Base-by-base conservation (phyloP, 2,329 filamentous ascomycete species). In the Aspergillus fijiensis region DNA sequence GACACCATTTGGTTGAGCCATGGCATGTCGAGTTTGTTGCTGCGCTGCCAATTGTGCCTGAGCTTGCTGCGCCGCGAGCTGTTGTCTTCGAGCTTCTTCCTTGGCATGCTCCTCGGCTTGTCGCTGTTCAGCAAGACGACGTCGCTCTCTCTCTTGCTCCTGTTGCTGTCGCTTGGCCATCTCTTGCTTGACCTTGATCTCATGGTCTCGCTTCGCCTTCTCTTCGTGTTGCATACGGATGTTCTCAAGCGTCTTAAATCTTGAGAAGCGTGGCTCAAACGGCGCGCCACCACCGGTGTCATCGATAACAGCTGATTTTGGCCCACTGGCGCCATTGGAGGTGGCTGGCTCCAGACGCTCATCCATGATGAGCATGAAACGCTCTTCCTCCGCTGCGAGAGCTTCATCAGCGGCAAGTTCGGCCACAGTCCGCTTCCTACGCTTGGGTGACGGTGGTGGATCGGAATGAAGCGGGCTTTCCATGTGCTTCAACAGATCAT, bases 371-470 rank as follows among this genome's bases (percentile, higher is more conserved):
- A 98, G 87, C 92, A 99, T 95, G 67, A 92, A 96, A 51, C 92
- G 86, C 76, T 99, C 93, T 65, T 92, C 88, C 60, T 92, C 91
- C 23, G 93, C 94, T 0, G 92, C 92, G 61, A 92, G 84, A 1
- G 95, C 94, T 77, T 99, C 93, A 71, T 99, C 95, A 7, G 94
- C 94, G 9, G 92, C 95, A 80, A 98, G 87, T 73, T 99, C 94
- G 9, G 95, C 95, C 19, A 96, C 89, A 0, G 95, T 99, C 63
- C 94, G 87, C 82, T 99, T 98, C 59, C 95, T 84, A 7, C 88
- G 89, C 81, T 96, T 97, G 3, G 92, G 92, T 61, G 89, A 85
- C 0, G 95, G 94, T 10, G 92, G 88, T 49, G 86, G 81, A 53
- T 89, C 85, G 31, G 86, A 85, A 74, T 97, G 91, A 58, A 92